phyloP scores from a whole-genome alignment of 2,329 filamentous ascomycete genomes.

The Lachnellula subtilissima region DNA sequence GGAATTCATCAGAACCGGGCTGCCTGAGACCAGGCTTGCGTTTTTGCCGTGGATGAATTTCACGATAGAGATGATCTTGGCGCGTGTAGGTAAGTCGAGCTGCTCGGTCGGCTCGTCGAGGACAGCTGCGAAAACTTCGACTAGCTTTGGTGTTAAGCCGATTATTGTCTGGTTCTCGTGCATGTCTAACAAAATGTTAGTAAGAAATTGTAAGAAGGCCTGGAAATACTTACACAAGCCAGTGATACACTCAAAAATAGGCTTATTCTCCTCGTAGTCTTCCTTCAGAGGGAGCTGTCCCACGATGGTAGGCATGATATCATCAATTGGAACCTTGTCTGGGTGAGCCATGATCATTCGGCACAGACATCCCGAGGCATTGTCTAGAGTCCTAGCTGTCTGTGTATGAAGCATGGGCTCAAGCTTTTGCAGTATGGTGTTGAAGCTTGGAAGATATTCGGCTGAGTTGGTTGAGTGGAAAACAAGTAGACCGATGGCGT shows the following conservation, averaged over 20 bases:
- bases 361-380: slow-evolving; percentile 84
- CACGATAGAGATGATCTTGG: slow-evolving; percentile 61
- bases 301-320: slow-evolving; percentile 78
- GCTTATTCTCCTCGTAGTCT: slow-evolving; percentile 94
- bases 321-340: slow-evolving; percentile 71
- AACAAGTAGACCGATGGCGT: slow-evolving; percentile 80
- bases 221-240: slow-evolving; percentile 63
- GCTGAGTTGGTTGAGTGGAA: slow-evolving; percentile 69
- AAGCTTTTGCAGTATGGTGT: slow-evolving; percentile 74
- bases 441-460: slow-evolving; percentile 70
- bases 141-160: slow-evolving; percentile 63
- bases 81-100: slow-evolving; percentile 66
- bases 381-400: slow-evolving; percentile 81
- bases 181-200: slow-evolving; percentile 46
- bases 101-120: slow-evolving; percentile 69
- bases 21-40: slow-evolving; percentile 25
- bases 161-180: slow-evolving; percentile 64
- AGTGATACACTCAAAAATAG: slow-evolving; percentile 85
- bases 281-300: slow-evolving; percentile 80
- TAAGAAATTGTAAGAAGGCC: neutral
- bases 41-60: slow-evolving; percentile 31
- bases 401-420: slow-evolving; percentile 76
- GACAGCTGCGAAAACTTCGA: slow-evolving; percentile 69
- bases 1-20: slow-evolving; percentile 18
- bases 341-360: slow-evolving; percentile 89